phyloP scores from a whole-genome alignment of 768 basidiomycete species.

The Tylopilus plumbeoviolaceoides region DNA sequence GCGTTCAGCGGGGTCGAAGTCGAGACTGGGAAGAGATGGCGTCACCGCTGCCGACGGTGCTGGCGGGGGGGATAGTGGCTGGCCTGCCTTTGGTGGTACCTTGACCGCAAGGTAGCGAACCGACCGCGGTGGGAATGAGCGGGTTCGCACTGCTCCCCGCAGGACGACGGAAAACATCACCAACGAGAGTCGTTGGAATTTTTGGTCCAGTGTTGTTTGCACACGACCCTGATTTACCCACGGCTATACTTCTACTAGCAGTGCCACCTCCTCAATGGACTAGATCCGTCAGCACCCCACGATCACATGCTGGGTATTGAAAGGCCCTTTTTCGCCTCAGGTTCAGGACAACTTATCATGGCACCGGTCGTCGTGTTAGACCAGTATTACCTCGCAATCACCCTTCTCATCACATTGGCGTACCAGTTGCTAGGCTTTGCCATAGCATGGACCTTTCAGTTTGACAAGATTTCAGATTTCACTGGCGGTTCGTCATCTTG shows the following conservation, averaged over 20 bases:
- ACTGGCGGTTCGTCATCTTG: background rate
- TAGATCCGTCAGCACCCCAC: no score
- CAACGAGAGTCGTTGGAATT: no score
- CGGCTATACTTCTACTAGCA: no score
- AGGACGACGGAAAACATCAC: constrained; percentile 23
- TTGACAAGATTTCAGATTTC: background rate
- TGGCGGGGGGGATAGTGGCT: constrained; percentile 4
- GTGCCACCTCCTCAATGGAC: no score
- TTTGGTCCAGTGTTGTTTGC: background rate
- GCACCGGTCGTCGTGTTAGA: no score
- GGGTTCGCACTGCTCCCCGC: constrained; percentile 22
- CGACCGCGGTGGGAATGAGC: constrained; percentile 12
- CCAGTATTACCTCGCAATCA: no score
- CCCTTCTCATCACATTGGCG: no score
- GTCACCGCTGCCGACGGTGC: constrained; percentile 3
- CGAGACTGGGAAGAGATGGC: constrained; percentile 46
- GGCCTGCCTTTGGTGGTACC: constrained; percentile 14
- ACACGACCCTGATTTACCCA: background rate
- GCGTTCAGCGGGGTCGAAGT: constrained; percentile 56
- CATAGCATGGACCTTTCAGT: no score
- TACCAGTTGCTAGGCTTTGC: no score
- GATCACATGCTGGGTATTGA: no score
- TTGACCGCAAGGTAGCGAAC: constrained; percentile 23
- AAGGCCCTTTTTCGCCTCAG: no score
- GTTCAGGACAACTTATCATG: no score